Percentiles rank a stretch among this genome's conserved stretches.
phyloP scores from a whole-genome alignment of 1,284 basidiomycete species.

The Trametes polyzona region DNA sequence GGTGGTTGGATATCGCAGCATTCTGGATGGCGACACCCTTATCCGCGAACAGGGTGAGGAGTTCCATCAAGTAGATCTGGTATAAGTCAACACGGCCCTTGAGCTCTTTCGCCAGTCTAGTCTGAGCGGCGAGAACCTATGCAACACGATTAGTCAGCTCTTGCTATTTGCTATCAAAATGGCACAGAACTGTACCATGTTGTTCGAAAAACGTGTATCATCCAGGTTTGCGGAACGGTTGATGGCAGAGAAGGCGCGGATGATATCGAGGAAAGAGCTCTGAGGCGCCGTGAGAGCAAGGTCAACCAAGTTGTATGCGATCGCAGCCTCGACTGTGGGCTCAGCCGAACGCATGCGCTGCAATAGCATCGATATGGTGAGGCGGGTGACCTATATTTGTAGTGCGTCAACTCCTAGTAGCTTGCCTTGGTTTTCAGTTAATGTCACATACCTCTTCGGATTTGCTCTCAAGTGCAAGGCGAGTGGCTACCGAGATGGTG shows the following conservation, averaged over 20 bases:
- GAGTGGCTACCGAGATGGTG: constrained; percentile 88
- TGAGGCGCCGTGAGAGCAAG: constrained; percentile 82
- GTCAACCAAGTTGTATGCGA: constrained; percentile 90
- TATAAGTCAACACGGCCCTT: constrained; percentile 75
- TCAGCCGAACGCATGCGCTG: constrained; percentile 88
- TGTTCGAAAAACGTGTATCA: constrained; percentile 84
- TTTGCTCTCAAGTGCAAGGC: constrained; percentile 81
- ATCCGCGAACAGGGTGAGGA: constrained; percentile 87
- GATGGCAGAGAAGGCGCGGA: constrained; percentile 84
- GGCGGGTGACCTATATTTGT: constrained; percentile 67
- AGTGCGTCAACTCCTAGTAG: not conserved
- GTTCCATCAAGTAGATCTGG: constrained; percentile 81
- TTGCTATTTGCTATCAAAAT: not conserved
- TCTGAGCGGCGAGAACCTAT: constrained; percentile 86
- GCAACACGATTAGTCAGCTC: not conserved
- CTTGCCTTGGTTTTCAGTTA: not conserved
- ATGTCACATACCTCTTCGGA: constrained; percentile 70
- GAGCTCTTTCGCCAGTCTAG: constrained; percentile 81
- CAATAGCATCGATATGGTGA: constrained; percentile 91
- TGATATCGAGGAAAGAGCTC: constrained; percentile 83
- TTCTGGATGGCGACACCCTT: constrained; percentile 93
- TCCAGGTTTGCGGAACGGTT: constrained; percentile 85
- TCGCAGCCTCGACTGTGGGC: constrained; percentile 86
- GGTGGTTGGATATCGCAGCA: constrained; percentile 63
- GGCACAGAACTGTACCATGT: constrained; percentile 59